Evolutionary conservation across 73 alveolate genomes (phyloP), one percentile per base, ranked within the genome.

Genomic region (Symbiodinium natans): DNA sequence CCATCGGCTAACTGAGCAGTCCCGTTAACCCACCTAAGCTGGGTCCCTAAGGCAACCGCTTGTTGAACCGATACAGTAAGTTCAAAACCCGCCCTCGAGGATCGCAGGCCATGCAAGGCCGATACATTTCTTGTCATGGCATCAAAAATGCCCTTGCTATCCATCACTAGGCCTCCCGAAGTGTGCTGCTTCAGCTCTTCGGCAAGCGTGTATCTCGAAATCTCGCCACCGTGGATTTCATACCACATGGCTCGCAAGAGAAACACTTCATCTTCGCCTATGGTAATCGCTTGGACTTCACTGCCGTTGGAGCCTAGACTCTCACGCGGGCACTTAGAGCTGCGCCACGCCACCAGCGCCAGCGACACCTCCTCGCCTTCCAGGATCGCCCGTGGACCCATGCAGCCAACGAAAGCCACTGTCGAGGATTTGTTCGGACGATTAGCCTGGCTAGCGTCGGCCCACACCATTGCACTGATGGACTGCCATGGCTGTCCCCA

Each of bases 21-120:
- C 4, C 92, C 92, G 75, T 83, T 83, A 43, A 83, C 92, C 92
- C 92, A 86, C 0, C 93, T 41, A 8, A 86, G 41, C 13, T 48
- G 21, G 21, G 92, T 83, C 27, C 11, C 7, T 11, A 83, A 0
- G 1, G 15, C 31, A 23, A 83, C 21, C 29, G 75, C 77, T 43
- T 83, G 92, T 36, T 82, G 89, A 0, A 42, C 31, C 0, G 93
- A 71, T 0, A 85, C 33, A 0, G 93, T 85, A 38, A 85, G 93
- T 25, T 85, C 93, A 7, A 42, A 85, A 11, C 93, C 93, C 0
- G 93, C 93, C 0, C 93, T 29, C 25, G 48, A 29, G 0, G 93
- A 85, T 36, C 93, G 0, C 29, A 85, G 36, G 13, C 93, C 93
- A 17, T 48, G 93, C 48, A 85, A 31, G 0, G 82, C 8, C 1